These are phyloP conservation scores for Backusella tuberculispora DNA, from an alignment of 192 early-diverging fungal genomes.

Conservation along the genomic window DNA sequence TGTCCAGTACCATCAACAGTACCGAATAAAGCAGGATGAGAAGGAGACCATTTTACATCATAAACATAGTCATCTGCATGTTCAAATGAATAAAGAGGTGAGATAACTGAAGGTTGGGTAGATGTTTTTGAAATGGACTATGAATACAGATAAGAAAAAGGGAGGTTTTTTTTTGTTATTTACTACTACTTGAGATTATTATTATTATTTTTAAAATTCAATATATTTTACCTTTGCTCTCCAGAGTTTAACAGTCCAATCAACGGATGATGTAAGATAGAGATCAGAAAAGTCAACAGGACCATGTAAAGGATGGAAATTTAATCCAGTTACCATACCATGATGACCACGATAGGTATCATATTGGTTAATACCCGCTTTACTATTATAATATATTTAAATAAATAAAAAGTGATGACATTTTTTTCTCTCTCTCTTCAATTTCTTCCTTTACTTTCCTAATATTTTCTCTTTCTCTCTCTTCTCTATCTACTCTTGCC, in stretches of 20 bases:
- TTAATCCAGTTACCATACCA: conserved; percentile 84
- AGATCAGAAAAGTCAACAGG: conserved; percentile 90
- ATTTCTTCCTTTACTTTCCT: too few species aligned
- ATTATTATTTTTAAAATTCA: too few species aligned
- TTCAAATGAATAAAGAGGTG: conserved; percentile 87
- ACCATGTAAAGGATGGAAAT: conserved; percentile 86
- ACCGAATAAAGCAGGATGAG: conserved; percentile 94
- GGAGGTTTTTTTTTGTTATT: not conserved
- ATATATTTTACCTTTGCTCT: conserved; percentile 62
- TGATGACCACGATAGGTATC: conserved; percentile 90
- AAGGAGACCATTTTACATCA: conserved; percentile 97
- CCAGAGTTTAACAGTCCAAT: conserved; percentile 99
- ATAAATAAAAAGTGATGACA: not conserved
- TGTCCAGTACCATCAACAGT: conserved; percentile 88
- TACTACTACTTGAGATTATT: not conserved
- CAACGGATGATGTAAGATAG: conserved; percentile 89
- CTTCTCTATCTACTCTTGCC: too few species aligned
- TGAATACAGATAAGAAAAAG: too few species aligned
- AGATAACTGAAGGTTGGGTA: conserved; percentile 53
- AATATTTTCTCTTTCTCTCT: not conserved
- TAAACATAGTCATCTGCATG: conserved; percentile 95
- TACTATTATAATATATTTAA: conserved; percentile 52
- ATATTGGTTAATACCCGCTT: conserved; percentile 90
- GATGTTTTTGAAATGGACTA: conserved; percentile 55
- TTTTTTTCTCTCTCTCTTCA: not conserved